Evolutionary conservation across 352 stramenopile genomes (phyloP).

Genomic region (Phytophthora megakarya): DNA sequence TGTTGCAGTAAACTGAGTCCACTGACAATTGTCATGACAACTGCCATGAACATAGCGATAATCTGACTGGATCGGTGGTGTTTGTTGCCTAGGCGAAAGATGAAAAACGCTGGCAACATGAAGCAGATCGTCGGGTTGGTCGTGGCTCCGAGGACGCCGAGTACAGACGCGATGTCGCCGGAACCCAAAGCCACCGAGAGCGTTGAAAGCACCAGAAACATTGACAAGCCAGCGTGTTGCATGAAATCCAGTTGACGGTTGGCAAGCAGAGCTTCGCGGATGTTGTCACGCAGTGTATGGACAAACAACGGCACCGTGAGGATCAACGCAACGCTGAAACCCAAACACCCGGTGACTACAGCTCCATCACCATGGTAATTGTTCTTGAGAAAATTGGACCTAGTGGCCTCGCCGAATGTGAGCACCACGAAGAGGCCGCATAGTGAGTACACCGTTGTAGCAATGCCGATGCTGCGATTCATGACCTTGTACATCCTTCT

Average conservation of each 20-base stretch:
- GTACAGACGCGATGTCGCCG: conserved; percentile 82
- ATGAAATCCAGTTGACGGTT: conserved; percentile 56
- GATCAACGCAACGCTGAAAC: conserved; percentile 84
- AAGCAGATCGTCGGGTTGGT: conserved; percentile 91
- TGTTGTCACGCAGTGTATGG: conserved; percentile 83
- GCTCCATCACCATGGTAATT: conserved; percentile 80
- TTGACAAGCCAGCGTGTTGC: conserved; percentile 56
- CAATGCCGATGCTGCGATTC: conserved; percentile 83
- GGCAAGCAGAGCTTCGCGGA: conserved; percentile 67
- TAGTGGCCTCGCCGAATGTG: conserved; percentile 79
- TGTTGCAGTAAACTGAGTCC: conserved; percentile 65
- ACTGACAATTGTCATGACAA: conserved; percentile 52
- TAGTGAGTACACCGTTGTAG: conserved; percentile 74
- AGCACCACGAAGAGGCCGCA: conserved; percentile 85
- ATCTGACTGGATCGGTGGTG: conserved; percentile 49
- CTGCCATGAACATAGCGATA: conserved; percentile 48
- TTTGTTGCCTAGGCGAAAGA: conserved; percentile 52
- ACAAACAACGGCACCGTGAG: conserved; percentile 86
- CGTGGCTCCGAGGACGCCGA: conserved; percentile 81
- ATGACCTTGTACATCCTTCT: conserved; percentile 90
- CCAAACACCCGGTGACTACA: conserved; percentile 69
- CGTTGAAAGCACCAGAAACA: conserved; percentile 53
- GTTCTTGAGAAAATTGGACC: conserved; percentile 89
- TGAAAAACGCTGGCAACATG: conserved; percentile 83
- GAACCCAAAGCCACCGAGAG: conserved; percentile 72